These are phyloP conservation scores for Aspergillus piperis DNA, from an alignment of 2,329 filamentous ascomycete species.

Conservation along the genomic window DNA sequence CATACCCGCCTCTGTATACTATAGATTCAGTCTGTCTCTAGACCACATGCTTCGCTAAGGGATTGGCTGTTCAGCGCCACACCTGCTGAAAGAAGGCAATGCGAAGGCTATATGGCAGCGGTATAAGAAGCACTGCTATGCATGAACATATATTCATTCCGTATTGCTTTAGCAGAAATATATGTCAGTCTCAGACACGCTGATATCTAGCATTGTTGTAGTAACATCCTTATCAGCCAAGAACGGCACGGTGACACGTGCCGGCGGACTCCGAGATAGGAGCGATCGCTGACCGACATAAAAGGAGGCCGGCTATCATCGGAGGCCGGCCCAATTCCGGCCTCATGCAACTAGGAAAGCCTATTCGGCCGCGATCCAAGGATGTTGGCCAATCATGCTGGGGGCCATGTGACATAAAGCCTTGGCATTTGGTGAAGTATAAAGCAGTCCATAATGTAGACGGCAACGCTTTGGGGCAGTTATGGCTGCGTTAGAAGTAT, in stretches of 20 bases:
- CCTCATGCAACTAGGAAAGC: slow-evolving; percentile 36
- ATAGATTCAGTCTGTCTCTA: not conserved
- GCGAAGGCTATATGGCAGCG: not conserved
- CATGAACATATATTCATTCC: not conserved
- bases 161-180: not conserved
- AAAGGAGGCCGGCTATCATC: slow-evolving; percentile 32
- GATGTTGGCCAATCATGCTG: slow-evolving; percentile 23
- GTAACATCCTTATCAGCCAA: not conserved
- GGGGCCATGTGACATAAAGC: slow-evolving; percentile 1
- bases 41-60: no score
- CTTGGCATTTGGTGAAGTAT: slow-evolving; percentile 28
- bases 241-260: not conserved
- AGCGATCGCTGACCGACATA: slow-evolving; percentile 10
- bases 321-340: slow-evolving; percentile 48
- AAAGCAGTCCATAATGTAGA: slow-evolving; percentile 16
- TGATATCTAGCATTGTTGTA: not conserved
- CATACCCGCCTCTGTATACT: slow-evolving; percentile 4
- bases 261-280: not conserved
- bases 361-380: slow-evolving; percentile 20
- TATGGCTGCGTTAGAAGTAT: not conserved
- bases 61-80: not conserved
- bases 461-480: not conserved
- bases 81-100: not conserved
- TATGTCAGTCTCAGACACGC: not conserved
- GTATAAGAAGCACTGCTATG: not conserved